Base-by-base conservation (phyloP, 148 eudicot species). In the Tetragonia tetragonoides region DNA sequence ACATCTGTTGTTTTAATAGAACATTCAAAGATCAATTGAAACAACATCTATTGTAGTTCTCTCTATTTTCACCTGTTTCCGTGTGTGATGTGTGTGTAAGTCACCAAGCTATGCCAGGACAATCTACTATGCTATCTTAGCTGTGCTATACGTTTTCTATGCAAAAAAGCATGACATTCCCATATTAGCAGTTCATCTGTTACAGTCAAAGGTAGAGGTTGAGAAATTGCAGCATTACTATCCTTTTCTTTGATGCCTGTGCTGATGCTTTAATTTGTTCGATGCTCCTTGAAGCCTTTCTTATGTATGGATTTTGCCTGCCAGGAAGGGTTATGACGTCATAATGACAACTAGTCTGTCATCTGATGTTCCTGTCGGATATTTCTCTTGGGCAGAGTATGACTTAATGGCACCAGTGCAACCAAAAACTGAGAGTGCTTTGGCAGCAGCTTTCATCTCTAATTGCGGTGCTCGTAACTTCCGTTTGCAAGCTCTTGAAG, bases 361-460 rank as follows among this genome's bases (percentile, higher is more conserved):
- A 46, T 95, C 98, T 71, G 97, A 95, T 88, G 98, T 92, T 81
- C 98, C 98, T 51, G 98, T 91, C 76, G 98, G 98, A 38, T 95
- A 95, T 83, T 95, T 95, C 82, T 95, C 98, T 62, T 95, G 98
- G 98, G 92, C 96, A n/a, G 98, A 95, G 85, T 95, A 95, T 87
- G 97, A 95, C 77, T 88, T 95, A 72, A 95, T 95, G 98, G 98
- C 97, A 73, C 98, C 97, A 46, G 81, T 89, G 77, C 89, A 89
- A 77, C 89, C 86, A 41, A 95, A 95, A 85, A 89, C 97, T 16
- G 98, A 89, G 84, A 83, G 70, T 74, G 94, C 98, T 78, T 75
- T 92, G 77, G 98, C 98, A 64, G 98, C 98, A 69, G 98, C 98
- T 78, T 95, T 95, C 85, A 95, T 95, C 75, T 95, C 98, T 75